Conservation (phyloP, 1,139 yeast genomes). For the Yamadazyma pseudoaaseri region DNA sequence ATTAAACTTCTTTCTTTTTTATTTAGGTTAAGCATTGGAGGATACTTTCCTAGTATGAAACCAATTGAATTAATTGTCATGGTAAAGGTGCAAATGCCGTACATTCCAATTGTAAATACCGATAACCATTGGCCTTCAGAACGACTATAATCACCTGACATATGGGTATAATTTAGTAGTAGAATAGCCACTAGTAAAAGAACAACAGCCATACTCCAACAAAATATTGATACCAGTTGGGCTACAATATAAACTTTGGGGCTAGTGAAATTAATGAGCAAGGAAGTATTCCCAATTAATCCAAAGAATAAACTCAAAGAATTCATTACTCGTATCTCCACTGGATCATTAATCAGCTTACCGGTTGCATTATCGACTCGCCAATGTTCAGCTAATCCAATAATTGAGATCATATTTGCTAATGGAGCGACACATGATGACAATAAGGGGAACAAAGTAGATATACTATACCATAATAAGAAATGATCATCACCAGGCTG, state of each 20-base stretch:
- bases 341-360: conserved; percentile 31
- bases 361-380: conserved; percentile 30
- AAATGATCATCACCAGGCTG: conserved; percentile 51
- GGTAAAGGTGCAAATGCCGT: conserved; percentile 53
- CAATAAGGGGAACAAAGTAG: conserved; percentile 67
- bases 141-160: conserved; percentile 18
- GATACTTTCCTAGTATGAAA: conserved; percentile 55
- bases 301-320: conserved; percentile 64
- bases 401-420: conserved; percentile 68
- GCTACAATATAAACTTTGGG: conserved; percentile 54
- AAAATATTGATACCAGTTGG: conserved; percentile 58
- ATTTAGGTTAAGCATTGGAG: conserved; percentile 66
- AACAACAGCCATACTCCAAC: conserved; percentile 60
- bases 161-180: conserved; percentile 22
- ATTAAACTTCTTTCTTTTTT: conserved; percentile 69
- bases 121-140: conserved; percentile 83
- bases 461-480: conserved; percentile 57
- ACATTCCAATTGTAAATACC: conserved; percentile 58
- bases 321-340: conserved; percentile 50
- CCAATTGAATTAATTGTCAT: conserved; percentile 63
- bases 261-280: conserved; percentile 65
- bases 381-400: conserved; percentile 76
- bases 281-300: conserved; percentile 59
- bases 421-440: conserved; percentile 80
- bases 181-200: conserved; percentile 51